A percentile compares a stretch with the other conserved stretches of the same genome.
Evolutionary conservation across 1,284 basidiomycete genomes (phyloP).

Genomic region (Meira nashicola): DNA sequence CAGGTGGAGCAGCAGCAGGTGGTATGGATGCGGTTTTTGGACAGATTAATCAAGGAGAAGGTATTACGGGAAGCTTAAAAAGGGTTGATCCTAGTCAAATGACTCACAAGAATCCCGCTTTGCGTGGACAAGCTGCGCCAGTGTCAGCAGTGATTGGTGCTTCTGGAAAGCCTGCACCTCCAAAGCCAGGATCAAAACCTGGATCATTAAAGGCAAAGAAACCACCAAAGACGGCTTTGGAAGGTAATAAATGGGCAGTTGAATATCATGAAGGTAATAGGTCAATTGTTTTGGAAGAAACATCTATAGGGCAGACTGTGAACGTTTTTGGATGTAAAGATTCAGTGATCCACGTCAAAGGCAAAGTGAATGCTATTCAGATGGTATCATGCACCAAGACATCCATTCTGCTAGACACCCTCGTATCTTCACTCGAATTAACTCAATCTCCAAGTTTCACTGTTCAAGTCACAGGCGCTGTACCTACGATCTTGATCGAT

Average conservation of each 20-base stretch:
- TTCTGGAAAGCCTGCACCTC: conserved; percentile 27
- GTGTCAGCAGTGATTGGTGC: neutral
- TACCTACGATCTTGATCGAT: conserved; percentile 89
- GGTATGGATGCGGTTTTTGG: conserved; percentile 86
- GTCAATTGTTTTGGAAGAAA: conserved; percentile 69
- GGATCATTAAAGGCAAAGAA: conserved; percentile 63
- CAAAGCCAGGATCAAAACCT: conserved; percentile 35
- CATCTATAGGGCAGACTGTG: conserved; percentile 76
- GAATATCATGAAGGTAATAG: conserved; percentile 87
- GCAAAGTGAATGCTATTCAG: conserved; percentile 92
- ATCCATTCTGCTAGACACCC: conserved; percentile 80
- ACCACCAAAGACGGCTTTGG: conserved; percentile 80
- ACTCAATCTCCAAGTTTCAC: conserved; percentile 89
- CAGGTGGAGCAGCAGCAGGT: conserved; percentile 54
- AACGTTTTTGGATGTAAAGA: conserved; percentile 90
- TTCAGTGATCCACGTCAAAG: conserved; percentile 77
- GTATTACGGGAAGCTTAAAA: conserved; percentile 80
- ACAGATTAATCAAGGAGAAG: conserved; percentile 81
- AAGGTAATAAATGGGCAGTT: conserved; percentile 90
- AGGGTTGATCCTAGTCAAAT: conserved; percentile 94
- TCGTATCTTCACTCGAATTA: conserved; percentile 80
- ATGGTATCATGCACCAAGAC: conserved; percentile 85
- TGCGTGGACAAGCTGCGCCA: conserved; percentile 55
- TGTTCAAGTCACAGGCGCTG: conserved; percentile 81
- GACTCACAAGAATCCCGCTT: conserved; percentile 95